Conservation (phyloP, 345 rosid species). For the Rhizophora mangle region DNA sequence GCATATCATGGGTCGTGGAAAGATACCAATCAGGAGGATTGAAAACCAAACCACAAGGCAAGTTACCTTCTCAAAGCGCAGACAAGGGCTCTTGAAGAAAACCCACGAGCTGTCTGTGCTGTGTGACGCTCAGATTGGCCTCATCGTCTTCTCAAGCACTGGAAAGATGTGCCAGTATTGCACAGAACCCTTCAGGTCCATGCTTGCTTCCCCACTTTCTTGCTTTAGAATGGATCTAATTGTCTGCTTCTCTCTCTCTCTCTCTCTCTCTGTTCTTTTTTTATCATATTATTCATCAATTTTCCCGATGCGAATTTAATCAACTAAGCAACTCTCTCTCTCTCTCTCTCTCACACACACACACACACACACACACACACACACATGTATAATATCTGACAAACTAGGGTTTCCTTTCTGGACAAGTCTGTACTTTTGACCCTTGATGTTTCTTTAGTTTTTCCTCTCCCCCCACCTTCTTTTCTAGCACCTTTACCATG, state of each 20-base stretch:
- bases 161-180: slow-evolving; percentile 45
- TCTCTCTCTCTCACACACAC: too few relatives aligned
- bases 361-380: too few relatives aligned
- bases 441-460: not conserved
- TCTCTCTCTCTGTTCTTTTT: not conserved
- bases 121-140: slow-evolving; percentile 51
- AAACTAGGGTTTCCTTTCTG: slow-evolving; percentile 1
- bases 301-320: not conserved
- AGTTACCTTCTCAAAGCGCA: slow-evolving; percentile 45
- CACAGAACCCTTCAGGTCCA: slow-evolving; percentile 38
- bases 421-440: not conserved
- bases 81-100: slow-evolving; percentile 44
- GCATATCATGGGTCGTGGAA: slow-evolving; percentile 40
- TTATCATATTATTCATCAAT: not conserved
- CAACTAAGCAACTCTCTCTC: not conserved
- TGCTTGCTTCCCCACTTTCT: not conserved
- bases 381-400: not conserved
- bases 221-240: not conserved
- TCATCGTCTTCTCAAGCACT: slow-evolving; percentile 46
- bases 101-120: slow-evolving; percentile 45
- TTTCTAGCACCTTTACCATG: too few relatives aligned
- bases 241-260: not conserved
- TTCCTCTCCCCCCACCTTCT: not conserved
- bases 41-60: slow-evolving; percentile 52
- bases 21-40: slow-evolving; percentile 40